Conservation (phyloP, 768 basidiomycete species). For the Amanita phalloides region DNA sequence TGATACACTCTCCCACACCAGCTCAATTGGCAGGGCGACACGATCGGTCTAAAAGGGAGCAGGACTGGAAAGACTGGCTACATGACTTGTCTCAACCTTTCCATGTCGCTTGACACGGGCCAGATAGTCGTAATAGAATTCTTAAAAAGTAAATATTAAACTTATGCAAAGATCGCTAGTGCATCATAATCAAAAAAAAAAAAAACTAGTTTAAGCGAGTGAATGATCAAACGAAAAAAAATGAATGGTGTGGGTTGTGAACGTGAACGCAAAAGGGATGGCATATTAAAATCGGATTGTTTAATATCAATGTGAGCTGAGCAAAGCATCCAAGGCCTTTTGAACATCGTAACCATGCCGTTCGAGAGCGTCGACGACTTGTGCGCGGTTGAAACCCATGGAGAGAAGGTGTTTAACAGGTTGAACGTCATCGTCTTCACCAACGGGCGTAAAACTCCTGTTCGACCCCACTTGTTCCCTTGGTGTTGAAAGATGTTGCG, state of each 20-base stretch:
- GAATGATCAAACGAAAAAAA: not conserved
- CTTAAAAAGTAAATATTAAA: not conserved
- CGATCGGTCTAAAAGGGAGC: constrained; percentile 19
- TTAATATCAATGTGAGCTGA: constrained; percentile 23
- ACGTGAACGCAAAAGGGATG: not conserved
- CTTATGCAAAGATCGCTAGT: not conserved
- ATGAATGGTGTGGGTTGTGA: not conserved
- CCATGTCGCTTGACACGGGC: constrained; percentile 8
- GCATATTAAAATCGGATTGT: not conserved
- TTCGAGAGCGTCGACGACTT: constrained; percentile 81
- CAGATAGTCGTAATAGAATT: too few species aligned
- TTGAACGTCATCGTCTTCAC: constrained; percentile 57
- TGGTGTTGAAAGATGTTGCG: constrained; percentile 22
- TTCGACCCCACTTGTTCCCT: constrained; percentile 26
- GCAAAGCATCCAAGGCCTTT: constrained; percentile 64
- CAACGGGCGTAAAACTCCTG: constrained; percentile 35
- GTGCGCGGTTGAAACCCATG: constrained; percentile 85
- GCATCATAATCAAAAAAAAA: not conserved
- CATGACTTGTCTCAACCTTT: constrained; percentile 21
- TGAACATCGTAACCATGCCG: constrained; percentile 74
- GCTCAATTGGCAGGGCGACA: constrained; percentile 29
- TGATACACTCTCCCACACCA: constrained; percentile 37
- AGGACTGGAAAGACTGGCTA: constrained; percentile 33
- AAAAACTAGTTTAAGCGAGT: not conserved
- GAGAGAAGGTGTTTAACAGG: constrained; percentile 69